phyloP scores from a whole-genome alignment of 345 rosid species.

The Populus davidiana region DNA sequence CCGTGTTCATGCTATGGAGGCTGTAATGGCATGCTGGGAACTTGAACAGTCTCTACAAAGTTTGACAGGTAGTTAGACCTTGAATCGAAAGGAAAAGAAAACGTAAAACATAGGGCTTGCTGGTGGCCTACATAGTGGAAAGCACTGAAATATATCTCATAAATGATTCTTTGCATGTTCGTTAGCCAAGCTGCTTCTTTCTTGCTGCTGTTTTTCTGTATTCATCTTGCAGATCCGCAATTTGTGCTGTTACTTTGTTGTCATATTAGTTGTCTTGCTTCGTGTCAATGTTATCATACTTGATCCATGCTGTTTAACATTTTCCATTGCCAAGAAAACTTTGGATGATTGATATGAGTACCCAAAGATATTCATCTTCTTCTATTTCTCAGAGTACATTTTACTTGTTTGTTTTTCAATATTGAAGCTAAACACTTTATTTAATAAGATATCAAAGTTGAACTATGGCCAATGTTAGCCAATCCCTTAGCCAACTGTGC shows the following conservation, averaged over 20 bases:
- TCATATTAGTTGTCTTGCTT: neutral
- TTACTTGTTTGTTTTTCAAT: neutral
- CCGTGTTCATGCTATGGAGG: conserved; percentile 89
- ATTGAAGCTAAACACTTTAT: neutral
- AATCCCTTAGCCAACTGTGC: neutral
- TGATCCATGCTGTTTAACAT: neutral
- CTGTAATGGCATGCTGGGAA: conserved; percentile 83
- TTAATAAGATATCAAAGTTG: neutral
- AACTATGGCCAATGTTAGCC: neutral
- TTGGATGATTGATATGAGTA: neutral
- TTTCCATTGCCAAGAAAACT: neutral
- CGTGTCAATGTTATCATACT: neutral
- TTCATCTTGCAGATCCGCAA: neutral
- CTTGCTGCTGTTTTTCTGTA: neutral
- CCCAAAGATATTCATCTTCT: neutral
- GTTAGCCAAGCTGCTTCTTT: neutral
- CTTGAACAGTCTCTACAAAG: conserved; percentile 74
- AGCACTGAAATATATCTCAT: too few species aligned
- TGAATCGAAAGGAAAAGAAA: neutral
- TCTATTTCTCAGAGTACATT: neutral
- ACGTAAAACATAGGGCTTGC: neutral
- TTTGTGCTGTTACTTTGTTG: neutral
- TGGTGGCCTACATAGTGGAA: neutral
- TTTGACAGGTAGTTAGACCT: conserved; percentile 47
- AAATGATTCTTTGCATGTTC: neutral